Evolutionary conservation across 2,329 filamentous ascomycete species (phyloP).

Genomic region (Cercospora beticola): DNA sequence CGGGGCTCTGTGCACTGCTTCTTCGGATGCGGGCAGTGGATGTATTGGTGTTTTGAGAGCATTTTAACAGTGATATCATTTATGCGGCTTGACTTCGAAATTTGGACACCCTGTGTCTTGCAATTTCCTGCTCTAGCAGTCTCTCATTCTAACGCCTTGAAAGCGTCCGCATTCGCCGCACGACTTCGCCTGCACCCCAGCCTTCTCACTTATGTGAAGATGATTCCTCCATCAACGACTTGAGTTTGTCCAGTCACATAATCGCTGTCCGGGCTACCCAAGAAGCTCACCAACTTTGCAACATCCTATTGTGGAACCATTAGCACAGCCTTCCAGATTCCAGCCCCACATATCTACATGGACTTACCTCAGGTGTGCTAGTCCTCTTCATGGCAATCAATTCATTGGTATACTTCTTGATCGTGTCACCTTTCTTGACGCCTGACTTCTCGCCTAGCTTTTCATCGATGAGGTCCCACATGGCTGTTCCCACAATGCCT

Average conservation of each 20-base stretch:
- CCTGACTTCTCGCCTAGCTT: constrained; percentile 56
- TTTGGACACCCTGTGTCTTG: no score
- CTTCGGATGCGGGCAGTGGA: neutral
- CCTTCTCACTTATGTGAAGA: constrained; percentile 29
- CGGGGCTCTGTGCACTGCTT: neutral
- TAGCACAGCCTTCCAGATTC: neutral
- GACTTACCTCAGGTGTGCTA: constrained; percentile 53
- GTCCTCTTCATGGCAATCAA: constrained; percentile 58
- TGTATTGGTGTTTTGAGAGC: no score
- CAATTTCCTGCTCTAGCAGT: no score
- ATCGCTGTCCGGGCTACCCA: constrained; percentile 59
- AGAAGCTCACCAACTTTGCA: constrained; percentile 60
- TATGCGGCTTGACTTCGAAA: no score
- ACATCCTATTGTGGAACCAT: constrained; percentile 51
- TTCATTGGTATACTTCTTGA: constrained; percentile 56
- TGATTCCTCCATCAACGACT: constrained; percentile 48
- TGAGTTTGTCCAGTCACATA: constrained; percentile 67
- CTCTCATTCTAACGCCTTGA: no score
- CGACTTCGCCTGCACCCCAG: no score
- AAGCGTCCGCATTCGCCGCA: no score
- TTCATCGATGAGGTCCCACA: constrained; percentile 69
- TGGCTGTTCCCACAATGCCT: constrained; percentile 64
- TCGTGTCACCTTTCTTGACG: constrained; percentile 45
- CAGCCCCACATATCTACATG: neutral
- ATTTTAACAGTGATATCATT: no score